Evolutionary conservation across 1,284 basidiomycete genomes (phyloP).

Genomic region (Cutaneotrichosporon sp.): DNA sequence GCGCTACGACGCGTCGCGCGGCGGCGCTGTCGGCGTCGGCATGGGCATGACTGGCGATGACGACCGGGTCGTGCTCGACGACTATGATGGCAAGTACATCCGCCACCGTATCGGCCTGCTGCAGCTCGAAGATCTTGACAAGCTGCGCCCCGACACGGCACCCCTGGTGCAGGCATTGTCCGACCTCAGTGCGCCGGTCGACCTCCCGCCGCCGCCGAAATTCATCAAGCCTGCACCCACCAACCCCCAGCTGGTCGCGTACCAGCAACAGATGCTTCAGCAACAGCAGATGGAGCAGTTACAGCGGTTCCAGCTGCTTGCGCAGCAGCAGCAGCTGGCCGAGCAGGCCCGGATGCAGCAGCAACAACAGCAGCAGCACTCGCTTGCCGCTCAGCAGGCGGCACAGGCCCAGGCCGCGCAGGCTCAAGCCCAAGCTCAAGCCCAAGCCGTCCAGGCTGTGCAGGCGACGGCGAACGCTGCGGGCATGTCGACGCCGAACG

Average conservation of each 20-base stretch:
- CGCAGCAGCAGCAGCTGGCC: conserved; percentile 37
- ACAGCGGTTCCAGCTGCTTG: conserved; percentile 36
- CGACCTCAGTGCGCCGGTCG: conserved; percentile 33
- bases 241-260: conserved; percentile 28
- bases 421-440: conserved; percentile 9
- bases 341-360: conserved; percentile 29
- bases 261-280: conserved; percentile 31
- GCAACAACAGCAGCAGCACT: conserved; percentile 23
- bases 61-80: conserved; percentile 47
- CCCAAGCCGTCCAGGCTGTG: conserved; percentile 8
- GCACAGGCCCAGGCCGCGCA: conserved; percentile 11
- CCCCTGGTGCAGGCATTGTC: conserved; percentile 28
- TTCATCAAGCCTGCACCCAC: conserved; percentile 39
- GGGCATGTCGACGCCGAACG: conserved; percentile 11
- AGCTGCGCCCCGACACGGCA: conserved; percentile 36
- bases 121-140: conserved; percentile 36
- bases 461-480: conserved; percentile 8
- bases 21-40: conserved; percentile 44
- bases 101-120: conserved; percentile 38
- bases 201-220: conserved; percentile 40
- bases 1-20: conserved; percentile 41
- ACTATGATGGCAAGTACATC: conserved; percentile 46
- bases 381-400: conserved; percentile 9
- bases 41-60: conserved; percentile 45
- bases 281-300: conserved; percentile 40